phyloP scores from a whole-genome alignment of 148 eudicot species.

The Tetragonia tetragonoides region DNA sequence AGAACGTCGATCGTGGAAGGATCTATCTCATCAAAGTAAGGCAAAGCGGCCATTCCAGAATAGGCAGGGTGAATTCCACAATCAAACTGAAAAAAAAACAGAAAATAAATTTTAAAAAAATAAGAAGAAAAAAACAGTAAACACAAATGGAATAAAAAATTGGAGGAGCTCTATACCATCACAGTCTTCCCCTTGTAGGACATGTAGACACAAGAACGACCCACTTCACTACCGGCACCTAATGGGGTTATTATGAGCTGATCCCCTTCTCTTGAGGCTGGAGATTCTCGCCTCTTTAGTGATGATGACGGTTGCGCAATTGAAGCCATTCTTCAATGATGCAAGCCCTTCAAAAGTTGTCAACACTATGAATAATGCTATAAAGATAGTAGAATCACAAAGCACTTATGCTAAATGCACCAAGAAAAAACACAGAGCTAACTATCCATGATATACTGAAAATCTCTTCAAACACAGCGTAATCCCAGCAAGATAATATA shows the following conservation, averaged over 20 bases:
- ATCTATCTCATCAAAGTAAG: slow-evolving; percentile 95
- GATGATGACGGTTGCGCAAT: slow-evolving; percentile 47
- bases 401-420: no score
- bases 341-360: background rate
- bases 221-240: slow-evolving; percentile 96
- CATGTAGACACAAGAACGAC: slow-evolving; percentile 86
- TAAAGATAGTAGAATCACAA: no score
- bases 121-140: background rate
- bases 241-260: slow-evolving; percentile 75
- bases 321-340: slow-evolving; percentile 54
- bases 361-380: background rate
- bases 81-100: slow-evolving; percentile 53
- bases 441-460: no score
- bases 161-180: slow-evolving; percentile 42
- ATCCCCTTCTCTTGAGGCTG: slow-evolving; percentile 62
- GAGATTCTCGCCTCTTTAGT: slow-evolving; percentile 53
- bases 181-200: slow-evolving; percentile 81
- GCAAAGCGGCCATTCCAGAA: slow-evolving; percentile 95
- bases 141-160: background rate
- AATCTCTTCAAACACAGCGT: no score
- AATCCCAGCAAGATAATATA: no score
- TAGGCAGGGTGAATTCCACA: slow-evolving; percentile 96
- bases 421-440: no score
- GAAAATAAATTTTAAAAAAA: background rate
- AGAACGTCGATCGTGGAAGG: slow-evolving; percentile 86